These are phyloP conservation scores for Didymellaceae sp. DNA, from an alignment of 2,329 filamentous ascomycete species.

Conservation along the genomic window DNA sequence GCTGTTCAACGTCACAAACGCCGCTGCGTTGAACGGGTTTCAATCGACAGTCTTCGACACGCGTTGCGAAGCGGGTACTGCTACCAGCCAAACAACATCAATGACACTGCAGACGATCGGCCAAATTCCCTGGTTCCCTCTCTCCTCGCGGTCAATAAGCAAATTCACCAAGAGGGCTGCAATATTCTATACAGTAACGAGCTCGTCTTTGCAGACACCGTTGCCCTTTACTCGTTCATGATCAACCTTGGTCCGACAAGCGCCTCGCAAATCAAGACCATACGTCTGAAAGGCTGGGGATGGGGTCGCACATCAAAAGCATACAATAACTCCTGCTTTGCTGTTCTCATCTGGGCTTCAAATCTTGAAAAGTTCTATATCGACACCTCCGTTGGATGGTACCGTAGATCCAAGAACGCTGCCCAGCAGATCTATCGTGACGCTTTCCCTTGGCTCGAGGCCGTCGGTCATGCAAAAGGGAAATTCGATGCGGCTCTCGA, in stretches of 20 bases:
- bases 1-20: slow-evolving; percentile 35
- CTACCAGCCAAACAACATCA: slow-evolving; percentile 12
- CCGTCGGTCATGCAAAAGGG: slow-evolving; percentile 34
- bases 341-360: slow-evolving; percentile 35
- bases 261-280: slow-evolving; percentile 29
- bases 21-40: slow-evolving; percentile 36
- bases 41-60: slow-evolving; percentile 3
- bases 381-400: slow-evolving; percentile 19
- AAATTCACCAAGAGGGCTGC: slow-evolving; percentile 36
- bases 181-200: slow-evolving; percentile 41
- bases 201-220: slow-evolving; percentile 35
- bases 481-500: slow-evolving; percentile 40
- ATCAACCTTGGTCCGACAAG: slow-evolving; percentile 37
- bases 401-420: slow-evolving; percentile 5
- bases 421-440: slow-evolving; percentile 46
- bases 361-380: slow-evolving; percentile 38
- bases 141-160: slow-evolving; percentile 39
- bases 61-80: background rate
- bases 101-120: slow-evolving; percentile 14
- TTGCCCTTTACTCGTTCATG: slow-evolving; percentile 42
- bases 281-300: slow-evolving; percentile 37
- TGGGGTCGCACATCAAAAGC: slow-evolving; percentile 32
- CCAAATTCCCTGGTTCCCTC: slow-evolving; percentile 26
- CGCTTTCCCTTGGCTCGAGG: slow-evolving; percentile 47
- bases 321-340: slow-evolving; percentile 46